Evolutionary conservation across 148 eudicot species (phyloP).

Genomic region (Cornus controversa): DNA sequence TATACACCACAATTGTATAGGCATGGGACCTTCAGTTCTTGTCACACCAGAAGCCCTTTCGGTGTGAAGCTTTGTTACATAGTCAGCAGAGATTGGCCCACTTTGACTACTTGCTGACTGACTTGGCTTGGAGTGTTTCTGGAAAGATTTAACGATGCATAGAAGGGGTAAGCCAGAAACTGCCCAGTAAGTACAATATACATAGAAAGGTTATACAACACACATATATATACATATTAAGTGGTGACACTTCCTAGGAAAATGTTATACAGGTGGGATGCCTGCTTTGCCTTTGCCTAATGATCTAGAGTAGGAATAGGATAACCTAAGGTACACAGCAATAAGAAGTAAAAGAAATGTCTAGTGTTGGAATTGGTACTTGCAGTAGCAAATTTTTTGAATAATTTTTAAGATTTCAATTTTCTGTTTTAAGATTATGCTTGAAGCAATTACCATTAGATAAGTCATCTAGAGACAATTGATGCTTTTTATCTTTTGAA

Average conservation of each 20-base stretch:
- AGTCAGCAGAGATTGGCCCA: constrained; percentile 23
- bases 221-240: no score
- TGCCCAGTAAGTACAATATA: not conserved
- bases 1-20: not conserved
- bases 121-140: not conserved
- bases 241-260: no score
- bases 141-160: not conserved
- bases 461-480: not conserved
- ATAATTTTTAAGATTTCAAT: no score
- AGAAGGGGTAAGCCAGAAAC: not conserved
- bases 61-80: constrained; percentile 30
- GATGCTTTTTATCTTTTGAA: constrained; percentile 6
- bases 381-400: no score
- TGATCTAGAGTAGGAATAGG: no score
- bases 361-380: no score
- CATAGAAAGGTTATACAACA: no score
- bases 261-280: no score
- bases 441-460: not conserved
- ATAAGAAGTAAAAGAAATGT: no score
- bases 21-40: constrained; percentile 17
- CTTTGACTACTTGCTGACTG: constrained; percentile 16
- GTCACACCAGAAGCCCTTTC: constrained; percentile 29
- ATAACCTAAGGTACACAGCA: no score
- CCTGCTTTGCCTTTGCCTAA: no score
- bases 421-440: no score